phyloP scores from a whole-genome alignment of 179 eudicot genomes.

The Vitellaria paradoxa region DNA sequence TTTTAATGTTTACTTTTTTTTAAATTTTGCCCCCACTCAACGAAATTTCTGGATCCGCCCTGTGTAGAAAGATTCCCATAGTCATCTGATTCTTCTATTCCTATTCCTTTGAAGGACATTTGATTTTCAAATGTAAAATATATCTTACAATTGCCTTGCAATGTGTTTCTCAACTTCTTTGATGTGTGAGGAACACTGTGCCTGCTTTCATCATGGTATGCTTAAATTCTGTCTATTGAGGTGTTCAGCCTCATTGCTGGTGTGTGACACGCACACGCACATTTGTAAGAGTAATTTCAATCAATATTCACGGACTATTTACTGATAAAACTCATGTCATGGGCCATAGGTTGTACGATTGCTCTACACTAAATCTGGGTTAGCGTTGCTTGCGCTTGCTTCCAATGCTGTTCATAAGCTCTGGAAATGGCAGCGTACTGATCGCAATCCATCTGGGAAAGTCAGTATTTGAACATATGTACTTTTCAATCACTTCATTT shows the following conservation, averaged over 20 bases:
- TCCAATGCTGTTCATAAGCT: conserved; percentile 51
- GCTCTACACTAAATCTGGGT: conserved; percentile 58
- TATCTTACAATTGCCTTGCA: neutral
- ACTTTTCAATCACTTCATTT: too few relatives aligned
- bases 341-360: conserved; percentile 40
- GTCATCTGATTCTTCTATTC: neutral
- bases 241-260: neutral
- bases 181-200: neutral
- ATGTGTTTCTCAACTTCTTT: neutral
- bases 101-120: neutral
- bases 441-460: conserved; percentile 56
- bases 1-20: too few relatives aligned
- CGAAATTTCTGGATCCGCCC: too few relatives aligned
- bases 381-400: conserved; percentile 45
- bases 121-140: neutral
- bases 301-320: too few relatives aligned
- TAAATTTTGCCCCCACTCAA: too few relatives aligned
- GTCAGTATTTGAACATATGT: conserved; percentile 18
- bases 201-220: neutral
- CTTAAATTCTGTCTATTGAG: neutral
- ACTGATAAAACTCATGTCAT: neutral
- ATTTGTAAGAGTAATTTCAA: too few relatives aligned
- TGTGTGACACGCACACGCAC: neutral
- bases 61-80: neutral
- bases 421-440: conserved; percentile 68